Conservation (phyloP, 345 rosid species). For the Salix koriyanagi region DNA sequence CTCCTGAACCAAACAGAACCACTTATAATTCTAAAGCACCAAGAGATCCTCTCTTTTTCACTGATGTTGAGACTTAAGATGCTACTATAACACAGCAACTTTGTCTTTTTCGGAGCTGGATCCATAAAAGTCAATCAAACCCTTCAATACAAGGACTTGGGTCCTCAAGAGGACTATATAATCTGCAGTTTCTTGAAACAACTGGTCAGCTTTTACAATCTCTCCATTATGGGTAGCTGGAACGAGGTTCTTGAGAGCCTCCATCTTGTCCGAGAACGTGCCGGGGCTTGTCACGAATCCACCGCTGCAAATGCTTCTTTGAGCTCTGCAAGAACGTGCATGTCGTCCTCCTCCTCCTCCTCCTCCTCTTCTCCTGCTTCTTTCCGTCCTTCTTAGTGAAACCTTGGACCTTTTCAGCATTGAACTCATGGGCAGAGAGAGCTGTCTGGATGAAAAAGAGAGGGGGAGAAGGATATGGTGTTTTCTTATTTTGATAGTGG, state of each 20-base stretch:
- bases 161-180: constrained; percentile 65
- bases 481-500: not conserved
- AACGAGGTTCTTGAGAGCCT: constrained; percentile 66
- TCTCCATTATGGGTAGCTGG: constrained; percentile 30
- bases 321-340: constrained; percentile 12
- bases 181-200: constrained; percentile 80
- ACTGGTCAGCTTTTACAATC: constrained; percentile 34
- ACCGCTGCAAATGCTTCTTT: constrained; percentile 3
- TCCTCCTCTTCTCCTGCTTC: constrained; percentile 7
- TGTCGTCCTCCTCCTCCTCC: not conserved
- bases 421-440: constrained; percentile 12
- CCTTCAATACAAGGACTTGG: constrained; percentile 62
- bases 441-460: not conserved
- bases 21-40: not conserved
- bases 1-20: constrained; percentile 10
- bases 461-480: not conserved
- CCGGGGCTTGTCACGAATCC: not conserved
- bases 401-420: constrained; percentile 30
- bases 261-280: constrained; percentile 60
- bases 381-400: constrained; percentile 6
- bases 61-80: not conserved
- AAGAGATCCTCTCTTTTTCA: not conserved
- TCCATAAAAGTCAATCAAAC: constrained; percentile 60
- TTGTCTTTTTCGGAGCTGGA: constrained; percentile 19
- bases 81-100: constrained; percentile 26